Evolutionary conservation across 2,329 filamentous ascomycete genomes (phyloP).

Genomic region (Gliomastix tumulicola): DNA sequence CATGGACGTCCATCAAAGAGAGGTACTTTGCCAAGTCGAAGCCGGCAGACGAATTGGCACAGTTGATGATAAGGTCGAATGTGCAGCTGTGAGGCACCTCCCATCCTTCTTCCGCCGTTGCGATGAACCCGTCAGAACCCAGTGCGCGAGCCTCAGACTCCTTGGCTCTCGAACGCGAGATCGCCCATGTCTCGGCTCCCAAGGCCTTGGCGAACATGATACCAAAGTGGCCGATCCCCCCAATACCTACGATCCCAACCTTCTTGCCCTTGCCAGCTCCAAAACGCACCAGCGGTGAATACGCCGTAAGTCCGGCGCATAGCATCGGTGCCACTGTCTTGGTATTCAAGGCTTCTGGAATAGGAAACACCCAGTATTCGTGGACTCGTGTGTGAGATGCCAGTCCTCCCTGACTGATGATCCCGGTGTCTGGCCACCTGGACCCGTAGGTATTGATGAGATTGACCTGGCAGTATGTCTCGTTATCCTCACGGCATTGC

Average conservation of each 20-base stretch:
- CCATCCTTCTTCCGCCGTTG: conserved; percentile 46
- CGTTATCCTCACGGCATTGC: conserved; percentile 28
- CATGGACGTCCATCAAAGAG: conserved; percentile 45
- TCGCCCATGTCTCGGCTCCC: conserved; percentile 50
- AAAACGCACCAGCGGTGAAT: conserved; percentile 66
- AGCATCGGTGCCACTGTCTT: conserved; percentile 68
- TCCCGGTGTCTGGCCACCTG: conserved; percentile 39
- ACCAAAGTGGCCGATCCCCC: conserved; percentile 62
- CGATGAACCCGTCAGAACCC: conserved; percentile 50
- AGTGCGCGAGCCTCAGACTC: conserved; percentile 45
- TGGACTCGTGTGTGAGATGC: conserved; percentile 24
- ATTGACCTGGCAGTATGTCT: conserved; percentile 28
- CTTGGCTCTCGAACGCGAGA: conserved; percentile 48
- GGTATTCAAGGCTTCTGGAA: conserved; percentile 60
- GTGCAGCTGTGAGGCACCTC: conserved; percentile 41
- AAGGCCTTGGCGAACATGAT: conserved; percentile 60
- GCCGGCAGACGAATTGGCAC: conserved; percentile 33
- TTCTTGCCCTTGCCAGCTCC: conserved; percentile 68
- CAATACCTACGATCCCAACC: conserved; percentile 63
- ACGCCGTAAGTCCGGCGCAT: conserved; percentile 75
- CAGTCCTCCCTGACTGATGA: conserved; percentile 53
- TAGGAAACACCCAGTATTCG: conserved; percentile 43
- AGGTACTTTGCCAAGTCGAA: conserved; percentile 60
- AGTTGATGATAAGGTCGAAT: conserved; percentile 63
- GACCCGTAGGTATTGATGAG: conserved; percentile 41